Evolutionary conservation across 2,329 filamentous ascomycete species (phyloP).

Genomic region (Aspergillus calidoustus): DNA sequence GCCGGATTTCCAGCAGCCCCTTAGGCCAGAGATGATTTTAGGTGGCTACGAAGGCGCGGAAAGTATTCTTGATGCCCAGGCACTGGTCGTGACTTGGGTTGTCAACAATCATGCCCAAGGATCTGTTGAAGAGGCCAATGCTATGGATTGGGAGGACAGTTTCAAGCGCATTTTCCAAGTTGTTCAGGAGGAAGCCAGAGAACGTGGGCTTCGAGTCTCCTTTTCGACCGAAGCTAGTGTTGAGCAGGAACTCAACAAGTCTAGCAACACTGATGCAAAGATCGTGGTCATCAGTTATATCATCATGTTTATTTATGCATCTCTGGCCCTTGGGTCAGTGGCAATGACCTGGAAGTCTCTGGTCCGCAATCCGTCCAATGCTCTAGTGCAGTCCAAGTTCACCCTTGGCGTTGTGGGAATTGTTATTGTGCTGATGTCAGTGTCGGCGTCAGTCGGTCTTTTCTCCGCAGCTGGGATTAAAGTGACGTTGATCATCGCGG

Average conservation of each 20-base stretch:
- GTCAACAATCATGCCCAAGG: constrained; percentile 83
- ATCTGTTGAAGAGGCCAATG: constrained; percentile 69
- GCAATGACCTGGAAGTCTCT: constrained; percentile 78
- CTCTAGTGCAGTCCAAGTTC: constrained; percentile 95
- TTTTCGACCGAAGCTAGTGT: constrained; percentile 96
- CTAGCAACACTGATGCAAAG: constrained; percentile 96
- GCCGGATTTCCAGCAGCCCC: constrained; percentile 84
- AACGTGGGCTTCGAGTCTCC: constrained; percentile 81
- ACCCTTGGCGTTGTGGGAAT: constrained; percentile 94
- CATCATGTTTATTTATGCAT: constrained; percentile 98
- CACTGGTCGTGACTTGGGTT: constrained; percentile 92
- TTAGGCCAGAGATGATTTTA: constrained; percentile 83
- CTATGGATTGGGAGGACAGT: constrained; percentile 87
- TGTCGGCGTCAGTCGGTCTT: constrained; percentile 89
- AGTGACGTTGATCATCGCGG: constrained; percentile 95
- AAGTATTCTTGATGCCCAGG: constrained; percentile 72
- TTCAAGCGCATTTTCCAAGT: constrained; percentile 74
- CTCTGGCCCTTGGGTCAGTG: constrained; percentile 86
- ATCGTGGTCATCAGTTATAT: constrained; percentile 96
- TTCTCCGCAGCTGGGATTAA: constrained; percentile 93
- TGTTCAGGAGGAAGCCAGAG: constrained; percentile 78
- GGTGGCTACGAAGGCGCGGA: constrained; percentile 72
- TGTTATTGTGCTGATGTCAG: constrained; percentile 94
- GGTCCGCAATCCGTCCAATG: constrained; percentile 78
- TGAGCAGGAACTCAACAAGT: constrained; percentile 95